Conservation (phyloP, 768 basidiomycete species). For the Roridomyces roridus region DNA sequence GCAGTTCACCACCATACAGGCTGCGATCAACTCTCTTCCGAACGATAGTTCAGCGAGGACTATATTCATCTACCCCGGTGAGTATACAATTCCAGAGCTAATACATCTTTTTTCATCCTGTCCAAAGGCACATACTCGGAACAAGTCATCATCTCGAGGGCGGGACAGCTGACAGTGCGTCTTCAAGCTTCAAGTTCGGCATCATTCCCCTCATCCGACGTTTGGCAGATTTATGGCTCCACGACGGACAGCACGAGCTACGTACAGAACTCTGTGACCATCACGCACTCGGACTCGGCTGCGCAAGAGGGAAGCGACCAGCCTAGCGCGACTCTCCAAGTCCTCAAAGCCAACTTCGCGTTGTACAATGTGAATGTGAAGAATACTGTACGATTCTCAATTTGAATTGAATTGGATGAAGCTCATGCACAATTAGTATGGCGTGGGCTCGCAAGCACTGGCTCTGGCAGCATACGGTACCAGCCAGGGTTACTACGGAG, state of each 20-base stretch:
- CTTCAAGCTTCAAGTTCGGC: background rate
- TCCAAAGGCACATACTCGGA: slow-evolving; percentile 27
- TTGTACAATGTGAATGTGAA: slow-evolving; percentile 39
- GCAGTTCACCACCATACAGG: slow-evolving; percentile 28
- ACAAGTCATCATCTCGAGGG: slow-evolving; percentile 27
- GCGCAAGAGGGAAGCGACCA: slow-evolving; percentile 36
- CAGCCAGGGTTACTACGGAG: slow-evolving; percentile 33
- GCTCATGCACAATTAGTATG: slow-evolving; percentile 20
- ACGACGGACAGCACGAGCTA: slow-evolving; percentile 37
- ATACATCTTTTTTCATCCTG: background rate
- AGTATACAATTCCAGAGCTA: background rate
- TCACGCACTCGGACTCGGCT: slow-evolving; percentile 33
- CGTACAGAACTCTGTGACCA: slow-evolving; percentile 36
- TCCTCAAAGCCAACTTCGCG: slow-evolving; percentile 37
- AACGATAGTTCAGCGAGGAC: slow-evolving; percentile 22
- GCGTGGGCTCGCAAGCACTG: slow-evolving; percentile 31
- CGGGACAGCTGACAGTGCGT: slow-evolving; percentile 22
- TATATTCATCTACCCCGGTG: slow-evolving; percentile 31
- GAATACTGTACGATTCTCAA: slow-evolving; percentile 29
- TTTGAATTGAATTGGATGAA: no score
- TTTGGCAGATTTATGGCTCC: slow-evolving; percentile 13
- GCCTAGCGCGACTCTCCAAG: slow-evolving; percentile 35
- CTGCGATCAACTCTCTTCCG: slow-evolving; percentile 27
- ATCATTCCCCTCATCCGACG: background rate
- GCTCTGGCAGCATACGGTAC: slow-evolving; percentile 35